A percentile compares a stretch with the other conserved stretches of the same genome.
phyloP scores from a whole-genome alignment of 148 eudicot genomes.

The Silene uniflora region DNA sequence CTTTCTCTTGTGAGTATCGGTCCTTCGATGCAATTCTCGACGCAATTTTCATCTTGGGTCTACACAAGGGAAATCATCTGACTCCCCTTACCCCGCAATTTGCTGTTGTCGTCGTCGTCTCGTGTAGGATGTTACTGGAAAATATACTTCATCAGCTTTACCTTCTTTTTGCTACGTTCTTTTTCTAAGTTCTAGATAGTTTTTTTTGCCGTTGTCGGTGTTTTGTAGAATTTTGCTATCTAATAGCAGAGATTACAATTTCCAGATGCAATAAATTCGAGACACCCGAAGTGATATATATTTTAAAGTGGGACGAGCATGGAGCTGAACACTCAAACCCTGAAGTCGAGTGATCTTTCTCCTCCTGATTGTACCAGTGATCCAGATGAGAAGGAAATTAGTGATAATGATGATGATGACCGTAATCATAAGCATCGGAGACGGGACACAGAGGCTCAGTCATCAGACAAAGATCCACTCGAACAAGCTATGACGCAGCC shows the following conservation, averaged over 20 bases:
- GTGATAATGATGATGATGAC: slow-evolving; percentile 97
- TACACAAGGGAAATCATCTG: too few species aligned
- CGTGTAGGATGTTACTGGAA: not conserved
- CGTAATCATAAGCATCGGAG: slow-evolving; percentile 98
- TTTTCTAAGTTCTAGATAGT: not conserved
- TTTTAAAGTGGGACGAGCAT: slow-evolving; percentile 30
- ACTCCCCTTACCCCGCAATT: too few species aligned
- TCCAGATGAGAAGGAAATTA: slow-evolving; percentile 86
- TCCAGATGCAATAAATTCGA: slow-evolving; percentile 22
- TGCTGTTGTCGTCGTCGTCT: not conserved
- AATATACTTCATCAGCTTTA: not conserved
- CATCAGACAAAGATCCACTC: slow-evolving; percentile 51
- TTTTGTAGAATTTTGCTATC: not conserved
- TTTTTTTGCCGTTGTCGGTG: not conserved
- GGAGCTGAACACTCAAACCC: slow-evolving; percentile 61
- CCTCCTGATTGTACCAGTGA: slow-evolving; percentile 61
- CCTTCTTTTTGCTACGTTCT: not conserved
- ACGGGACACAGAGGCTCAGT: slow-evolving; percentile 65
- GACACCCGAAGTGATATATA: slow-evolving; percentile 4
- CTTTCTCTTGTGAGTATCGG: too few species aligned
- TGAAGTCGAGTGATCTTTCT: slow-evolving; percentile 45
- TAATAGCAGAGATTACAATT: not conserved
- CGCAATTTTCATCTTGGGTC: too few species aligned
- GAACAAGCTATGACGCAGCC: slow-evolving; percentile 60
- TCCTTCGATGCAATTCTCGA: too few species aligned